A percentile compares a stretch with the other conserved stretches of the same genome.
Evolutionary conservation across 2,329 filamentous ascomycete species (phyloP).

Genomic region (Fusarium mangiferae): DNA sequence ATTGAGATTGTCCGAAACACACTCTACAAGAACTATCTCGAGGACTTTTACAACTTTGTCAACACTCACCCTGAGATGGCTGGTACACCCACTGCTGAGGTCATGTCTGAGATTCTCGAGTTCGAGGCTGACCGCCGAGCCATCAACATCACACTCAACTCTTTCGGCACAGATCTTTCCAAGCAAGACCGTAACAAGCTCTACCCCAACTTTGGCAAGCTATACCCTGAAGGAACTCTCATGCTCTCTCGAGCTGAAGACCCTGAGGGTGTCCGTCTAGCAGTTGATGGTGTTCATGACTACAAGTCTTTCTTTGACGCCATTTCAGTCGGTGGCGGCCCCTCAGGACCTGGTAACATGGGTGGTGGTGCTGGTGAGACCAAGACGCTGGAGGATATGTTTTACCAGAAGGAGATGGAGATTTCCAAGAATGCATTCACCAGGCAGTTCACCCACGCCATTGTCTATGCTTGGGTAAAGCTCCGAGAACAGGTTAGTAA

Average conservation of each 20-base stretch:
- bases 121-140: constrained; percentile 96
- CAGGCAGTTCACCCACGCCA: constrained; percentile 91
- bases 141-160: constrained; percentile 99
- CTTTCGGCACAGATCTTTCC: constrained; percentile 93
- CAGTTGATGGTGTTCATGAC: constrained; percentile 91
- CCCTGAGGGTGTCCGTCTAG: constrained; percentile 90
- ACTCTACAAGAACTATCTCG: constrained; percentile 98
- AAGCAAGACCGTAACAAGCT: constrained; percentile 96
- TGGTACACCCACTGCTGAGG: constrained; percentile 88
- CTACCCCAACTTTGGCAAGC: constrained; percentile 89
- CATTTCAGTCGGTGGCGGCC: constrained; percentile 78
- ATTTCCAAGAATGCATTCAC: constrained; percentile 96
- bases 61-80: constrained; percentile 87
- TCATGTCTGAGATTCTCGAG: constrained; percentile 95
- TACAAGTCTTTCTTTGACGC: constrained; percentile 98
- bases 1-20: constrained; percentile 99
- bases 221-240: constrained; percentile 93
- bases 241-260: constrained; percentile 97
- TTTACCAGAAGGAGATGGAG: constrained; percentile 99
- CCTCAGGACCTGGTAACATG: constrained; percentile 84
- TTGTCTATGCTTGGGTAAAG: constrained; percentile 98
- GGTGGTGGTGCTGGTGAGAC: constrained; percentile 81
- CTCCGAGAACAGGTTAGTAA: constrained; percentile 88
- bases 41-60: constrained; percentile 96
- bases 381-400: constrained; percentile 94